Percentiles rank a stretch among this genome's conserved stretches.
These are phyloP conservation scores for Nadsonia commutata DNA, from an alignment of 1,139 yeast genomes.

Conservation along the genomic window DNA sequence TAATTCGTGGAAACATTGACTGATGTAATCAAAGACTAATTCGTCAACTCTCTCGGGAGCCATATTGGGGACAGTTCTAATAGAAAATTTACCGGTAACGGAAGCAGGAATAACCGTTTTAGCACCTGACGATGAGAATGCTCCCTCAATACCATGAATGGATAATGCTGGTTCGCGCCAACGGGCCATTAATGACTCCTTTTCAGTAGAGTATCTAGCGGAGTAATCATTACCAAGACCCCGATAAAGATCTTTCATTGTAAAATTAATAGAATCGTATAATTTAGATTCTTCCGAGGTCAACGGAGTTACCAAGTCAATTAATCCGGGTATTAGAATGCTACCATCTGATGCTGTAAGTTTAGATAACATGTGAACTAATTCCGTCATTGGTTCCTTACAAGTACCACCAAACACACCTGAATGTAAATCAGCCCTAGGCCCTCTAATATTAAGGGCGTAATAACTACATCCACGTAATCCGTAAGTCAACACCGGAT, in stretches of 20 bases:
- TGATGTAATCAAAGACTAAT: slow-evolving; percentile 34
- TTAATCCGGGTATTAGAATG: slow-evolving; percentile 55
- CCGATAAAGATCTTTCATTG: slow-evolving; percentile 42
- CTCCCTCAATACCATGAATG: slow-evolving; percentile 83
- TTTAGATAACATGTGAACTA: slow-evolving; percentile 54
- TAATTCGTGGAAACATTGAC: slow-evolving; percentile 31
- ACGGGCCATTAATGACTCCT: slow-evolving; percentile 28
- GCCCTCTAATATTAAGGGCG: slow-evolving; percentile 52
- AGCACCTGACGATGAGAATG: slow-evolving; percentile 87
- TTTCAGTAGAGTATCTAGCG: slow-evolving; percentile 59
- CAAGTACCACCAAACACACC: slow-evolving; percentile 93
- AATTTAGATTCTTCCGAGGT: slow-evolving; percentile 40
- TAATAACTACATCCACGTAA: slow-evolving; percentile 82
- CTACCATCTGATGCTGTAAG: slow-evolving; percentile 42
- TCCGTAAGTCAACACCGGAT: slow-evolving; percentile 89
- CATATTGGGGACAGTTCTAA: slow-evolving; percentile 85
- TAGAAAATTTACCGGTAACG: slow-evolving; percentile 62
- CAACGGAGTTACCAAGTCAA: slow-evolving; percentile 46
- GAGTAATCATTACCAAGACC: slow-evolving; percentile 83
- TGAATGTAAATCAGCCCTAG: slow-evolving; percentile 79
- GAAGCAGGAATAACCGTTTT: slow-evolving; percentile 78
- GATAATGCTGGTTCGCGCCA: slow-evolving; percentile 37
- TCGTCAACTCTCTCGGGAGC: slow-evolving; percentile 42
- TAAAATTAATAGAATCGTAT: slow-evolving; percentile 52
- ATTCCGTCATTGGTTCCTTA: slow-evolving; percentile 79